Percentiles rank a stretch among this genome's conserved stretches.
These are phyloP conservation scores for Scytalidium lignicola DNA, from an alignment of 2,329 filamentous ascomycete species.

Conservation along the genomic window DNA sequence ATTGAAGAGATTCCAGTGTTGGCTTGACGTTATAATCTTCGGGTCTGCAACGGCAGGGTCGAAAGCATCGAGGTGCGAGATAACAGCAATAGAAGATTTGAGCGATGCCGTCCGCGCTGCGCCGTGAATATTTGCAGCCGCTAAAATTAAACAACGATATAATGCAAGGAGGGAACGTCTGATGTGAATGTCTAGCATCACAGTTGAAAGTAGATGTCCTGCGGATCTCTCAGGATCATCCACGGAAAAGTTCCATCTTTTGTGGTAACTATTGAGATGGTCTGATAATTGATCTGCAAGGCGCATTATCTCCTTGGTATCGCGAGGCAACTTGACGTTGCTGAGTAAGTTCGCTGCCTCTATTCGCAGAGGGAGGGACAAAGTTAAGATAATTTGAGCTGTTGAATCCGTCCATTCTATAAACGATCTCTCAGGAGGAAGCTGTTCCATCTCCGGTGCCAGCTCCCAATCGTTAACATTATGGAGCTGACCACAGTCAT, in stretches of 20 bases:
- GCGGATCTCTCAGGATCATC: not conserved
- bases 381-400: constrained; percentile 12
- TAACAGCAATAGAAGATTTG: constrained; percentile 11
- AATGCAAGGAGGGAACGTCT: constrained; percentile 12
- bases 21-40: constrained; percentile 11
- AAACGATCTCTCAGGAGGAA: constrained; percentile 8
- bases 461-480: constrained; percentile 28
- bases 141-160: constrained; percentile 6
- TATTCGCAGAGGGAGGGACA: constrained; percentile 10
- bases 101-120: constrained; percentile 14
- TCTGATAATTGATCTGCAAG: not conserved
- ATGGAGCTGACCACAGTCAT: constrained; percentile 43
- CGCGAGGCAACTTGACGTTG: constrained; percentile 8
- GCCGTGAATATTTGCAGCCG: constrained; percentile 3
- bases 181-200: constrained; percentile 14
- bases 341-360: constrained; percentile 8
- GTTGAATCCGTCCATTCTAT: constrained; percentile 12
- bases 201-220: constrained; percentile 9
- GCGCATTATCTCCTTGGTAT: not conserved
- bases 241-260: not conserved
- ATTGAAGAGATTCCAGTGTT: constrained; percentile 17
- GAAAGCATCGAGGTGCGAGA: constrained; percentile 17
- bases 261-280: not conserved
- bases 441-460: constrained; percentile 10
- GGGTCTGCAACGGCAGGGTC: constrained; percentile 16